Evolutionary conservation across 2,329 filamentous ascomycete genomes (phyloP).

Genomic region (Cucurbitaria berberidis): DNA sequence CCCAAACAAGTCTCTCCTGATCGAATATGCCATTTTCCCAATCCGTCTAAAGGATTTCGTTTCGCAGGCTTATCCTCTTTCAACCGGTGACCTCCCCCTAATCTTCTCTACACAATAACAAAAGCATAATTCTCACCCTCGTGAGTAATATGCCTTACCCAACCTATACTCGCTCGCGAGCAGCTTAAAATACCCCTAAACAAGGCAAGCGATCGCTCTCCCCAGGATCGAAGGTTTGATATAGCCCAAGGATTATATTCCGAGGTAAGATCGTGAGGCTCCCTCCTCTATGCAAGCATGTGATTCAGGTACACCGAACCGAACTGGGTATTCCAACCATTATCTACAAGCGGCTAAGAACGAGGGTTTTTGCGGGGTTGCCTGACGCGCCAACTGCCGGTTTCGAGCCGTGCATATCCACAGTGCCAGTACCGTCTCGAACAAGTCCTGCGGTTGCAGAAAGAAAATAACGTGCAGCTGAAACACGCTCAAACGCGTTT

Average conservation of each 20-base stretch:
- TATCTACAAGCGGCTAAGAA: neutral
- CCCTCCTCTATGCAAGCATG: neutral
- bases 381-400: neutral
- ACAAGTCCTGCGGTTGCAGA: no score
- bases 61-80: neutral
- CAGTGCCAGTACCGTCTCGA: no score
- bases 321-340: neutral
- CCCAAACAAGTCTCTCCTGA: no score
- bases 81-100: neutral
- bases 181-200: neutral
- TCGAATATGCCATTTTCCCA: no score
- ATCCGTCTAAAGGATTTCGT: no score
- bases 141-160: slow-evolving; percentile 18
- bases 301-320: neutral
- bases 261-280: neutral
- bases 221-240: slow-evolving; percentile 11
- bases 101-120: neutral
- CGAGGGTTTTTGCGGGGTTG: neutral
- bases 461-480: neutral
- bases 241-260: neutral
- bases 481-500: neutral
- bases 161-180: slow-evolving; percentile 1
- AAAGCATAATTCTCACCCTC: neutral
- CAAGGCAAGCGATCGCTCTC: neutral
- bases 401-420: neutral